phyloP scores from a whole-genome alignment of 805 yeast genomes.

The Candida piceae region DNA sequence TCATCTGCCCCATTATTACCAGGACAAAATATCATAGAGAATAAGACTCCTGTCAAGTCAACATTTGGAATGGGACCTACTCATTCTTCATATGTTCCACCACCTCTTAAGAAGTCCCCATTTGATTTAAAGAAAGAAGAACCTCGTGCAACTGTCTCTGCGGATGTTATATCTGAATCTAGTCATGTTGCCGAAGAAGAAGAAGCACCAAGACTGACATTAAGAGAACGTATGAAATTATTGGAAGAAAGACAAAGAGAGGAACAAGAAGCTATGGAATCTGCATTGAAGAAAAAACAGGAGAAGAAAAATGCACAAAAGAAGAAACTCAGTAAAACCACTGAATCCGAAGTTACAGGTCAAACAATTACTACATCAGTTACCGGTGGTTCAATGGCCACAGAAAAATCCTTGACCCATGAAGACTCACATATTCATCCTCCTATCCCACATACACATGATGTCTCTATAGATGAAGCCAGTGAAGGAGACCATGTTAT shows the following conservation, averaged over 20 bases:
- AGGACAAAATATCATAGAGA: slow-evolving; percentile 21
- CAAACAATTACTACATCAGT: slow-evolving; percentile 1
- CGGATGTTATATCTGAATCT: slow-evolving; percentile 21
- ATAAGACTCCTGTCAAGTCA: slow-evolving; percentile 49
- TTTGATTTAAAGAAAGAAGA: slow-evolving; percentile 13
- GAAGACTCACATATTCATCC: not conserved
- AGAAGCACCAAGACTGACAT: slow-evolving; percentile 69
- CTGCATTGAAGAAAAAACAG: slow-evolving; percentile 47
- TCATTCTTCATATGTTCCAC: slow-evolving; percentile 55
- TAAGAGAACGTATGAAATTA: slow-evolving; percentile 81
- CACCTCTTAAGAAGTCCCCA: slow-evolving; percentile 29
- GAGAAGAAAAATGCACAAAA: slow-evolving; percentile 42
- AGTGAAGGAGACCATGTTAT: too few species aligned
- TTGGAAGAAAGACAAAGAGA: slow-evolving; percentile 77
- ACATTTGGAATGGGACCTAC: slow-evolving; percentile 52
- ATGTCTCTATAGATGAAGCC: too few species aligned
- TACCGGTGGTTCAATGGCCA: slow-evolving; percentile 11
- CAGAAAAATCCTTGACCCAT: slow-evolving; percentile 1
- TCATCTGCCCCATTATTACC: slow-evolving; percentile 39
- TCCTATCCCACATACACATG: too few species aligned
- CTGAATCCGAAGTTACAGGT: slow-evolving; percentile 2
- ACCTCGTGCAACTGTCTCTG: slow-evolving; percentile 12
- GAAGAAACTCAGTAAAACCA: slow-evolving; percentile 11
- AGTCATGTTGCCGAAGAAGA: slow-evolving; percentile 37
- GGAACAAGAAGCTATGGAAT: slow-evolving; percentile 66